Evolutionary conservation across 108 stramenopile species (phyloP).

Genomic region (Bacterosira constricta): DNA sequence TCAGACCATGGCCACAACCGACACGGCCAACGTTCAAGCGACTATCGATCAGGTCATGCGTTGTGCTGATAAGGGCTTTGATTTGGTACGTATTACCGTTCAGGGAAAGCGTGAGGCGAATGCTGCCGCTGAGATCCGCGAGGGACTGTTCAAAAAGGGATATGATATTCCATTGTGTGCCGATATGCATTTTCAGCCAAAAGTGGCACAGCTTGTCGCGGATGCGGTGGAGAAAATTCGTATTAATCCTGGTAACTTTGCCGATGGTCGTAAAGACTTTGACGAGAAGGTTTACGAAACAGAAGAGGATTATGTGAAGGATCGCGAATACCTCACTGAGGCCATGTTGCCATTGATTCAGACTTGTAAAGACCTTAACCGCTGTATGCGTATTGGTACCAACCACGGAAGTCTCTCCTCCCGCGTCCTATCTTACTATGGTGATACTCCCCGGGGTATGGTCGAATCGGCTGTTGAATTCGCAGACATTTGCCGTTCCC

Average conservation of each 20-base stretch:
- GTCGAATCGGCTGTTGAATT: conserved; percentile 97
- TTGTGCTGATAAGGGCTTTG: conserved; percentile 93
- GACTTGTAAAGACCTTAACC: conserved; percentile 89
- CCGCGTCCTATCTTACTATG: conserved; percentile 91
- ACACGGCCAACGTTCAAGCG: conserved; percentile 93
- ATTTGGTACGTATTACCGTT: conserved; percentile 94
- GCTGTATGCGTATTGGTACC: conserved; percentile 97
- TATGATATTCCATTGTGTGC: conserved; percentile 96
- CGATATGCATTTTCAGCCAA: conserved; percentile 98
- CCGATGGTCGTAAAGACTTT: conserved; percentile 93
- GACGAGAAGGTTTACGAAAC: conserved; percentile 92
- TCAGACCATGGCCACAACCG: conserved; percentile 98
- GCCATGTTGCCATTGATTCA: conserved; percentile 90
- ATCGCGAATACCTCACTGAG: conserved; percentile 84
- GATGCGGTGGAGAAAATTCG: conserved; percentile 97
- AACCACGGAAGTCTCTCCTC: conserved; percentile 94
- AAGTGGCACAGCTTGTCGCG: conserved; percentile 89
- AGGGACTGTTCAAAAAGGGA: conserved; percentile 88
- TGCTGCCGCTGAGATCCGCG: conserved; percentile 86
- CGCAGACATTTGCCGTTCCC: conserved; percentile 93
- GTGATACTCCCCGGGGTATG: conserved; percentile 98
- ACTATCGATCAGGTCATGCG: conserved; percentile 96
- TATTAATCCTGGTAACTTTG: conserved; percentile 98
- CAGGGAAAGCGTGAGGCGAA: conserved; percentile 93
- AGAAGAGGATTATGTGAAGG: conserved; percentile 80